Base-by-base conservation (phyloP, 2,329 filamentous ascomycete species). In the Sclerotinia glacialis region DNA sequence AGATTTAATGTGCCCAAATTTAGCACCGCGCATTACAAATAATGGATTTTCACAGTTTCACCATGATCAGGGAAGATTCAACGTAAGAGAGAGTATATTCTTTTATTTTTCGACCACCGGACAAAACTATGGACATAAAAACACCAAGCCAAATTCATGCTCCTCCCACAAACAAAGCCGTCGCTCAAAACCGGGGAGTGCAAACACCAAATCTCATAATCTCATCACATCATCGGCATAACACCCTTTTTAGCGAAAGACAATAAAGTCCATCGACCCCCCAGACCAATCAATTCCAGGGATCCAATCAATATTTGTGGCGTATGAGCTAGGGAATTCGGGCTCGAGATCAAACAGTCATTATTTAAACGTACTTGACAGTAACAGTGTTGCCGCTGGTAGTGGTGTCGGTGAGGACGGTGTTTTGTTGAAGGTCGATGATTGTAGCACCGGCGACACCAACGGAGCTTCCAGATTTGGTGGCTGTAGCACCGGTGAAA, bases 141-240 rank as follows among this genome's bases (percentile, higher is more conserved):
- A 28, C 37, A 61, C 47, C 64, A 66, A 66, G 4, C 64, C 55
- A 53, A 61, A 18, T 28, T 18, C 14, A 52, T 49, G 21, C 56
- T 14, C 37, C 55, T 66, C 55, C 55, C 64, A 46, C 46, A 66
- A 66, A 52, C 0, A 54, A 55, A 66, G 64, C 64, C 55, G 55
- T 66, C 64, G 64, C 64, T 66, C 55, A 61, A 66, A 66, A 44
- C 28, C 46, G 23, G 47, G 64, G 55, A 61, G 55, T 21, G 64
- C 55, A 61, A 52, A 26, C 47, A 26, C 46, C 50, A 28, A 46
- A 18, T 49, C 21, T 47, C 49, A 64, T 64, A 46, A 64, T 26
- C 42, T 56, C 44, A 37, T 61, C 47, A 42, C 26, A 52, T 53
- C 47, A 49, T 52, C 54, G 31, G 42, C 55, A 58, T 34, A 14